Percentiles rank a stretch among this genome's conserved stretches.
Evolutionary conservation across 1,284 basidiomycete genomes (phyloP).

Genomic region (Cutaneotrichosporon daszewskae): DNA sequence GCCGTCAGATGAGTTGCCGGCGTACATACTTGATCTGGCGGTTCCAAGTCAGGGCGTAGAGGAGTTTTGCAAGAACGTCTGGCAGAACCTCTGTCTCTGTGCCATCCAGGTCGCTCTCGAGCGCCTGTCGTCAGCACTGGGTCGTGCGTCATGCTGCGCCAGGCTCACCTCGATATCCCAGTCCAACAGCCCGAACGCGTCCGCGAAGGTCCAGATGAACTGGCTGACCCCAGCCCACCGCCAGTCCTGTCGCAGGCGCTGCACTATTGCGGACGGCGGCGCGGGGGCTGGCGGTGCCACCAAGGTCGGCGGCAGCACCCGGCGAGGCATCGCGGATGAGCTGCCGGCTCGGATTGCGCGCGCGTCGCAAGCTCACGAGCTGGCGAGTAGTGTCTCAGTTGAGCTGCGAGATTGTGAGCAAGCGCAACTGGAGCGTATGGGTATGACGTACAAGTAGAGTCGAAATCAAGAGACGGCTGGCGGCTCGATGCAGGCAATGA

Average conservation of each 20-base stretch:
- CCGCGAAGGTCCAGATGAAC: constrained; percentile 45
- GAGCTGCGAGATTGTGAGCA: too few relatives aligned
- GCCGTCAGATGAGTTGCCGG: too few relatives aligned
- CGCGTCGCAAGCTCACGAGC: too few relatives aligned
- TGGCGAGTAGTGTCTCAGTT: too few relatives aligned
- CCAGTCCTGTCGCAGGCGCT: constrained; percentile 42
- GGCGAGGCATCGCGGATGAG: constrained; percentile 32
- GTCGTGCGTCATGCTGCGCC: neutral
- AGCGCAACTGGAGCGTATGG: too few relatives aligned
- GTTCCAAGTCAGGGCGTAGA: constrained; percentile 52
- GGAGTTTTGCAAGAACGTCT: constrained; percentile 48
- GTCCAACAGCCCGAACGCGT: constrained; percentile 42
- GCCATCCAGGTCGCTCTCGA: constrained; percentile 52
- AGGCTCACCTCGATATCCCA: constrained; percentile 44
- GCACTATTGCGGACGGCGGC: constrained; percentile 42
- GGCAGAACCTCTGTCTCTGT: constrained; percentile 47
- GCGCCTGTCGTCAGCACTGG: constrained; percentile 18
- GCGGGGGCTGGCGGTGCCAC: constrained; percentile 27
- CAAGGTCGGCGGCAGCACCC: constrained; percentile 12
- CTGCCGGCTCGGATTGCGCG: too few relatives aligned
- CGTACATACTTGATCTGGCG: too few relatives aligned
- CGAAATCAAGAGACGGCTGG: too few relatives aligned
- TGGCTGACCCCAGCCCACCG: constrained; percentile 47
- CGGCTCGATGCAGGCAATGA: too few relatives aligned
- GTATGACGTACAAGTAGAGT: too few relatives aligned